These are phyloP conservation scores for Ustilago bromivora DNA, from an alignment of 1,284 basidiomycete genomes.

Conservation along the genomic window DNA sequence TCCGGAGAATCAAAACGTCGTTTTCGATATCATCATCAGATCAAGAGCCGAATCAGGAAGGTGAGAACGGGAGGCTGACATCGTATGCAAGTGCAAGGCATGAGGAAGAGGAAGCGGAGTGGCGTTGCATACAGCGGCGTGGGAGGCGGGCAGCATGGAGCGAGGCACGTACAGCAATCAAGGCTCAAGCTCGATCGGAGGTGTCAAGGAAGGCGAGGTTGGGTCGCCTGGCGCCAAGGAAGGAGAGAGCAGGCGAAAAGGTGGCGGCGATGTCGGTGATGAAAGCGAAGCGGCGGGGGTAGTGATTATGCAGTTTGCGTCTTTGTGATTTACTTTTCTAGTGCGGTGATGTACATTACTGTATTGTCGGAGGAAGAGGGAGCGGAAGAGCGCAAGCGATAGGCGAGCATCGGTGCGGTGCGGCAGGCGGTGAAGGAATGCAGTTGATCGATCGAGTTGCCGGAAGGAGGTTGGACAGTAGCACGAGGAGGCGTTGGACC, in stretches of 20 bases:
- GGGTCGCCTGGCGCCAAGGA: not conserved
- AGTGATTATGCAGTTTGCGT: conserved; percentile 1
- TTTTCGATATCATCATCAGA: not conserved
- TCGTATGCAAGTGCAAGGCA: not conserved
- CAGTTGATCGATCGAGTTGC: conserved; percentile 5
- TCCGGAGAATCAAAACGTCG: not conserved
- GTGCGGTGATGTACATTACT: conserved; percentile 57
- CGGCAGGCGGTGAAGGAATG: not conserved
- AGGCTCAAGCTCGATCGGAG: not conserved
- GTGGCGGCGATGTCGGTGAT: conserved; percentile 1
- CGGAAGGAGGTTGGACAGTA: not conserved
- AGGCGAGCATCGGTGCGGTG: not conserved
- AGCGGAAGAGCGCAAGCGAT: not conserved
- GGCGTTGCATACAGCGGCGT: conserved; percentile 5
- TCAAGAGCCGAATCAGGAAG: not conserved
- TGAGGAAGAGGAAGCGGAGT: not conserved
- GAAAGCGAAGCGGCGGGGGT: not conserved
- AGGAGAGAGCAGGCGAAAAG: not conserved
- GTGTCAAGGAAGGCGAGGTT: not conserved
- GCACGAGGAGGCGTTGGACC: conserved; percentile 4
- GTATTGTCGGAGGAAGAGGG: not conserved
- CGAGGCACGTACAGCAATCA: conserved; percentile 1
- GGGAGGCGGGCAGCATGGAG: not conserved
- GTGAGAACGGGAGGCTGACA: not conserved
- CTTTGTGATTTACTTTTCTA: conserved; percentile 39